phyloP scores from a whole-genome alignment of 768 basidiomycete genomes.

The Austroboletus eburneus region DNA sequence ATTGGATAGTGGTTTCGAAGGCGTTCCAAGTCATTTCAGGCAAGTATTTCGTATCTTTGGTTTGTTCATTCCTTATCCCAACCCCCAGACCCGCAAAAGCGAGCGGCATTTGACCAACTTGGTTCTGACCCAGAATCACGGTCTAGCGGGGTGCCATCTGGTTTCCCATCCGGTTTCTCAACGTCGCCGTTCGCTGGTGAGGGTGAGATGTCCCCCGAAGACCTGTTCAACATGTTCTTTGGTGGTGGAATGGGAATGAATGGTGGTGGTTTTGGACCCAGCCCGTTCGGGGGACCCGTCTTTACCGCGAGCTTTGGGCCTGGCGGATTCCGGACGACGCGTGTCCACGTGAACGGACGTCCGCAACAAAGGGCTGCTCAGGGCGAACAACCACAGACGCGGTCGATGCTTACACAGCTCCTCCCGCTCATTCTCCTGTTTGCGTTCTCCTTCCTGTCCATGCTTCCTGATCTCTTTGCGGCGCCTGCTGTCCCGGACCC shows the following conservation, averaged over 20 bases:
- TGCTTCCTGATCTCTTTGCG: constrained; percentile 73
- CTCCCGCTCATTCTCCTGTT: constrained; percentile 83
- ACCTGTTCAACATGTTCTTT: constrained; percentile 99
- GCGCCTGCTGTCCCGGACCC: constrained; percentile 72
- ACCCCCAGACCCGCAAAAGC: constrained; percentile 73
- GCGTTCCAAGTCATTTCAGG: constrained; percentile 94
- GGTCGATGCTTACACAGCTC: constrained; percentile 69
- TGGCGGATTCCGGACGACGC: constrained; percentile 75
- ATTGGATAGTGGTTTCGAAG: constrained; percentile 83
- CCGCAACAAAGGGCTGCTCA: constrained; percentile 33
- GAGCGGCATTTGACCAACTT: constrained; percentile 78
- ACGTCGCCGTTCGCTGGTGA: constrained; percentile 52
- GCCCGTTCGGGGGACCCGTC: constrained; percentile 46
- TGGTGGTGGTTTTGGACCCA: constrained; percentile 52
- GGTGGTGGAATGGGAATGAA: constrained; percentile 51
- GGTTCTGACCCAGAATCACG: constrained; percentile 89
- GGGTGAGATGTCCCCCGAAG: constrained; percentile 90
- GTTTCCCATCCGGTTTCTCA: constrained; percentile 46
- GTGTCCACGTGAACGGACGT: constrained; percentile 42
- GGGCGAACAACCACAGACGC: constrained; percentile 40
- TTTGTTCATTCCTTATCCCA: constrained; percentile 5
- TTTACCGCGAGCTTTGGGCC: constrained; percentile 79
- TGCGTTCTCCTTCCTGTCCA: constrained; percentile 76
- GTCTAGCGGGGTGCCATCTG: constrained; percentile 61
- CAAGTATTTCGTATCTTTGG: constrained; percentile 17